These are phyloP conservation scores for Zoysia japonica DNA, from an alignment of 176 grass and related monocot genomes.

Conservation along the genomic window DNA sequence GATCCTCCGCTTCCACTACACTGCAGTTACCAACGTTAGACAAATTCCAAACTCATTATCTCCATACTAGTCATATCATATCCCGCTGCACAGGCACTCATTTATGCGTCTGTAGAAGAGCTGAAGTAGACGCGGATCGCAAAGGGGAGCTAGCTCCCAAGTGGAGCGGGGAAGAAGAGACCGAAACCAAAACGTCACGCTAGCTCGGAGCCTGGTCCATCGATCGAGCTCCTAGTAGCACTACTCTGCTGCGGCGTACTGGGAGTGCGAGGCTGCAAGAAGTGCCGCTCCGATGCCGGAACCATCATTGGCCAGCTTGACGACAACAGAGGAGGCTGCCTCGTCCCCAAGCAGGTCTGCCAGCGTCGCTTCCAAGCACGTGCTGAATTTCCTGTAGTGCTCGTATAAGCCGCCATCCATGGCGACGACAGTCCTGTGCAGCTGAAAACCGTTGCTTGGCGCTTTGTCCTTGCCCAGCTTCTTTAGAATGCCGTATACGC, in stretches of 20 bases:
- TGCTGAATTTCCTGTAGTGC: slow-evolving; percentile 83
- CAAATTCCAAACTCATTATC: slow-evolving; percentile 22
- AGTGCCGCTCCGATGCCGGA: slow-evolving; percentile 82
- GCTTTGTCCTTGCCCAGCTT: slow-evolving; percentile 65
- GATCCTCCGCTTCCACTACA: slow-evolving; percentile 36
- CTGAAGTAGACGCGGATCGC: neutral
- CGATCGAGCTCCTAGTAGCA: slow-evolving; percentile 21
- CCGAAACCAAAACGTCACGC: slow-evolving; percentile 4
- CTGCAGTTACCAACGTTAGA: slow-evolving; percentile 30
- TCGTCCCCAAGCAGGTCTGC: slow-evolving; percentile 66
- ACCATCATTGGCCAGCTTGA: slow-evolving; percentile 83
- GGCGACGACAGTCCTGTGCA: slow-evolving; percentile 57
- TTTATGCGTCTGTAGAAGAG: slow-evolving; percentile 33
- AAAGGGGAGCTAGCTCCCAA: slow-evolving; percentile 8
- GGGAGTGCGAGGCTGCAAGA: slow-evolving; percentile 81
- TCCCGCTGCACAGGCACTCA: slow-evolving; percentile 40
- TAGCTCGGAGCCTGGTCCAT: slow-evolving; percentile 18
- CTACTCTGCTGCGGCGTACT: slow-evolving; percentile 54
- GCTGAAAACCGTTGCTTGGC: slow-evolving; percentile 14
- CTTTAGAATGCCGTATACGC: slow-evolving; percentile 82
- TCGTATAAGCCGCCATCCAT: slow-evolving; percentile 86
- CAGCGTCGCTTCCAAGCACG: slow-evolving; percentile 58
- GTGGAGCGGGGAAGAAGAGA: neutral
- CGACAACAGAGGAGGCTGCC: slow-evolving; percentile 56
- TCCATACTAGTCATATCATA: slow-evolving; percentile 36